Evolutionary conservation across 352 stramenopile genomes (phyloP).

Genomic region (Ophiocytium majus): DNA sequence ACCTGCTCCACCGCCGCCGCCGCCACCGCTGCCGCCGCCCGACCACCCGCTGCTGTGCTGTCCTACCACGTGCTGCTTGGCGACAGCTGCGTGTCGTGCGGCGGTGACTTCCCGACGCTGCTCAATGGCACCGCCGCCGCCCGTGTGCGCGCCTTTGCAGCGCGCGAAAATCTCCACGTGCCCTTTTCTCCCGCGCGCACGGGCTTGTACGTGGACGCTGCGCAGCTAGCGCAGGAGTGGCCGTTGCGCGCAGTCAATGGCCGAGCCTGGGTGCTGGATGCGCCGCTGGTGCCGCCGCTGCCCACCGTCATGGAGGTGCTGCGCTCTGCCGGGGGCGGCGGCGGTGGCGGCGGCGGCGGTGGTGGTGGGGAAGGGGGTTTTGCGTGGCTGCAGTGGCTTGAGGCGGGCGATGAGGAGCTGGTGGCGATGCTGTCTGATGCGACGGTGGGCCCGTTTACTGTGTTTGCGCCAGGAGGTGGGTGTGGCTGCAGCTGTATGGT

Average conservation of each 20-base stretch:
- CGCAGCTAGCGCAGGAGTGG: neutral
- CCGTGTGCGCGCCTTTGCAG: neutral
- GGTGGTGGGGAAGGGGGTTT: neutral
- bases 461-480: constrained; percentile 10
- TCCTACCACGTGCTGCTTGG: neutral
- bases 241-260: neutral
- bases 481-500: no score
- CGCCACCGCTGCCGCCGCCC: neutral
- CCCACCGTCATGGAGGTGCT: neutral
- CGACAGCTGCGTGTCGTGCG: neutral
- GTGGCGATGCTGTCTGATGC: neutral
- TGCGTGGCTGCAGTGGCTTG: no score
- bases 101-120: neutral
- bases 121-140: neutral
- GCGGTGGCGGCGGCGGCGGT: neutral
- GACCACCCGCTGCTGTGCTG: neutral
- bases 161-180: neutral
- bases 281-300: neutral
- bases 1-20: neutral
- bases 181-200: neutral
- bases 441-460: neutral
- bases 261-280: neutral
- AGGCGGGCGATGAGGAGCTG: neutral
- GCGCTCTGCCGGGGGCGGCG: neutral
- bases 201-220: neutral